Evolutionary conservation across 805 yeast genomes (phyloP).

Genomic region (Candida bentonensis): DNA sequence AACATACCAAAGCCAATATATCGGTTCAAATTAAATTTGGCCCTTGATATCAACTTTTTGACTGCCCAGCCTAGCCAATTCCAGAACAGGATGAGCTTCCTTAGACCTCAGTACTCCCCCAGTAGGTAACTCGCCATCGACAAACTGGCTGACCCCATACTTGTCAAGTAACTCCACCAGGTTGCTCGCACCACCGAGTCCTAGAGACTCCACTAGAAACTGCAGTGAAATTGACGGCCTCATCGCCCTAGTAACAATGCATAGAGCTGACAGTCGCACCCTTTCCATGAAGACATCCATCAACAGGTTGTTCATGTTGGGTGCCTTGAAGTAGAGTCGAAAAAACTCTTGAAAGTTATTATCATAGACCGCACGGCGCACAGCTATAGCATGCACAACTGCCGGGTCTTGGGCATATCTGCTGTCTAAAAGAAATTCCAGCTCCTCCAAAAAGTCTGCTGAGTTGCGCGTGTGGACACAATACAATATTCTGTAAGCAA

Average conservation of each 20-base stretch:
- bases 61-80: constrained; percentile 17
- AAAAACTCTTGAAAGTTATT: constrained; percentile 45
- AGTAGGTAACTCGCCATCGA: too few species aligned
- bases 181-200: constrained; percentile 27
- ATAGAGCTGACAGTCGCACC: constrained; percentile 43
- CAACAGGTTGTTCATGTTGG: constrained; percentile 30
- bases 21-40: constrained; percentile 44
- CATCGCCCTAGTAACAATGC: constrained; percentile 42
- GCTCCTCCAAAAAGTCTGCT: constrained; percentile 36
- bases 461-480: constrained; percentile 58
- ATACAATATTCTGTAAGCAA: constrained; percentile 61
- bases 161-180: constrained; percentile 29
- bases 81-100: too few species aligned
- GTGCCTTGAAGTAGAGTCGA: constrained; percentile 26
- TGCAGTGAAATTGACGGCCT: constrained; percentile 17
- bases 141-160: constrained; percentile 17
- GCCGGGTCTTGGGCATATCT: constrained; percentile 16
- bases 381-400: constrained; percentile 24
- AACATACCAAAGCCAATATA: too few species aligned
- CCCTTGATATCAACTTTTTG: constrained; percentile 81
- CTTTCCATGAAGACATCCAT: constrained; percentile 41
- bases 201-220: constrained; percentile 15
- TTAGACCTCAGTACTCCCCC: too few species aligned
- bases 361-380: constrained; percentile 22
- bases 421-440: constrained; percentile 17